Base-by-base conservation (phyloP, 2,329 filamentous ascomycete species). In the Lasiodiplodia sp. region DNA sequence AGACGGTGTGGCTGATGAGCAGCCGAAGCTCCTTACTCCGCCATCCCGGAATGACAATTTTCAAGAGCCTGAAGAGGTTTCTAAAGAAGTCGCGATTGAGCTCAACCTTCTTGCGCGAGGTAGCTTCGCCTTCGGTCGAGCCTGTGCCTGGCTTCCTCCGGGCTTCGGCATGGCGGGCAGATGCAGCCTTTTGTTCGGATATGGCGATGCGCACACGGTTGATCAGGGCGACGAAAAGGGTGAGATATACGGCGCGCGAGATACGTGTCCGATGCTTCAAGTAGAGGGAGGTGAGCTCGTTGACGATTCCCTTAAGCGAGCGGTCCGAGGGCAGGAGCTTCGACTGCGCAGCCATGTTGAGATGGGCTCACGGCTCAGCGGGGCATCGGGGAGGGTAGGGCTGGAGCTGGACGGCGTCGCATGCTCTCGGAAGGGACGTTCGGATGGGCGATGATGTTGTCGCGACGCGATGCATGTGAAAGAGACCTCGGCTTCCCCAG, bases 171-270 rank as follows among this genome's bases (percentile, higher is more conserved):
- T 92, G 90, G 70, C 91, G 88, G 65, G 84, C 84, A 1, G 92
- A 91, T 2, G 93, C 92, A 18, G 92, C 92, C 79, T 97, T 97
- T 79, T 98, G 96, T 79, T 97, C 94, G 69, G 92, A 90, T 76
- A 98, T 91, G 74, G 95, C 94, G 87, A 93, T 90, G 74, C 94
- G 93, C 67, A 98, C 90, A 75, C 96, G 93, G 79, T 97, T 94
- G 70, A 81, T 79, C 65, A 80, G 76, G 34, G 78, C 74, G 62
- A 80, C 79, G 64, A 84, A 83, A 71, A 80, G 75, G 4, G 76
- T 78, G 3, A 79, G 76, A 71, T 81, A 81, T 3, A 81, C 77
- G 51, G 78, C 79, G 70, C 79, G 78, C n/a, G 79, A 80, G 72
- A 81, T 81, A 58, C 78, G 73, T 25, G 79, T 80, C 25, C 79